Percentiles rank a stretch among this genome's conserved stretches.
Evolutionary conservation across 2,329 filamentous ascomycete species (phyloP).

Genomic region (Claviceps sp.): DNA sequence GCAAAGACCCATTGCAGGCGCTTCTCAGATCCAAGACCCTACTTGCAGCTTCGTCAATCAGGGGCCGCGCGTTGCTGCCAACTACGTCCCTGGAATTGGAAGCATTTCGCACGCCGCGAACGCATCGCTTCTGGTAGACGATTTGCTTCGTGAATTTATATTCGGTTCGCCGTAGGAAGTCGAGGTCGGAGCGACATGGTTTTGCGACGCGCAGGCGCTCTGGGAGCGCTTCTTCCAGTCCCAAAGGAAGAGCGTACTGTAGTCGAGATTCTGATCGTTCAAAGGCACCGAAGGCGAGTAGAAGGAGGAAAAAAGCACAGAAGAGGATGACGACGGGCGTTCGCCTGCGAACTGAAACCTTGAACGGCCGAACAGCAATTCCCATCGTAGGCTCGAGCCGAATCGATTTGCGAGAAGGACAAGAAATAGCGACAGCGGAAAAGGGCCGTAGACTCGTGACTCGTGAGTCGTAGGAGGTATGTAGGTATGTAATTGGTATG

Average conservation of each 20-base stretch:
- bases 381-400: constrained; percentile 2
- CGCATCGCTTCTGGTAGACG: constrained; percentile 30
- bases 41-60: constrained; percentile 18
- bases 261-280: constrained; percentile 6
- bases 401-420: background rate
- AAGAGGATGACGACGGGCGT: background rate
- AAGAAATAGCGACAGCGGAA: background rate
- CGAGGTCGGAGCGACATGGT: constrained; percentile 14
- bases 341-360: constrained; percentile 3
- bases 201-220: constrained; percentile 7
- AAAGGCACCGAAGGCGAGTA: constrained; percentile 4
- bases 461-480: background rate
- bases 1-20: constrained; percentile 11
- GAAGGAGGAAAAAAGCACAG: background rate
- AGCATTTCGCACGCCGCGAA: constrained; percentile 22
- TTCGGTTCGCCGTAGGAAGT: constrained; percentile 16
- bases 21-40: constrained; percentile 17
- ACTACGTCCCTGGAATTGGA: constrained; percentile 24
- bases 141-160: constrained; percentile 27
- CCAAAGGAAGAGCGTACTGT: constrained; percentile 10
- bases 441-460: background rate
- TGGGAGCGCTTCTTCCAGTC: constrained; percentile 10
- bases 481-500: background rate
- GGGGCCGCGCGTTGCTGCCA: constrained; percentile 21
- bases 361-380: constrained; percentile 5